Evolutionary conservation across 768 basidiomycete genomes (phyloP).

Genomic region (Flagelloscypha sp.): DNA sequence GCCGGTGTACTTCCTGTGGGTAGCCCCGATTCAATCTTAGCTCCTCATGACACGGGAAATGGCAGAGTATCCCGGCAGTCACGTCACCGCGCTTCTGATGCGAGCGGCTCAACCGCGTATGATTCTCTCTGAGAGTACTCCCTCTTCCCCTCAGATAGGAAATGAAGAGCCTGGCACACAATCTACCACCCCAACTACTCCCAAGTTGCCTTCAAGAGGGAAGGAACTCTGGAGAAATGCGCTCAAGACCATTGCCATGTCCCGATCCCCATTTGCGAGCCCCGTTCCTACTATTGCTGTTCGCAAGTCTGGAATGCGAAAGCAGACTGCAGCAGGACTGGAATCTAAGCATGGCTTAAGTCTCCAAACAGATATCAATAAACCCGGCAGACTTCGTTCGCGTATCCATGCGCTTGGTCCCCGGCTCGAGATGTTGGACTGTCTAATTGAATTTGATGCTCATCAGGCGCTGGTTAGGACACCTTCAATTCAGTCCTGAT

Average conservation of each 20-base stretch:
- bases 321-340: too few relatives aligned
- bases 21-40: slow-evolving; percentile 4
- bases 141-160: slow-evolving; percentile 1
- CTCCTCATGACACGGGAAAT: too few relatives aligned
- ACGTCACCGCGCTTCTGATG: background rate
- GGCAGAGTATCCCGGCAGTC: background rate
- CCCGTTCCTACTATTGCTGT: too few relatives aligned
- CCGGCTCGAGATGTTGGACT: slow-evolving; percentile 43
- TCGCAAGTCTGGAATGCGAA: too few relatives aligned
- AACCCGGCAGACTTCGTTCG: too few relatives aligned
- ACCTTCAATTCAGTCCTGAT: slow-evolving; percentile 71
- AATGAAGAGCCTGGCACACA: slow-evolving; percentile 9
- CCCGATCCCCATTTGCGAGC: too few relatives aligned
- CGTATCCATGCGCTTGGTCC: slow-evolving; percentile 50
- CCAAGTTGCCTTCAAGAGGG: slow-evolving; percentile 11
- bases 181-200: slow-evolving; percentile 2
- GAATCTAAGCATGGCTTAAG: too few relatives aligned
- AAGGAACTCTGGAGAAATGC: slow-evolving; percentile 39
- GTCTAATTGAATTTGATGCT: slow-evolving; percentile 53
- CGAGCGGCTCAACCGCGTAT: too few relatives aligned
- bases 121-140: slow-evolving; percentile 3
- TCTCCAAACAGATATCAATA: too few relatives aligned
- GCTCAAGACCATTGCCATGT: slow-evolving; percentile 34
- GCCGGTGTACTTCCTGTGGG: slow-evolving; percentile 18
- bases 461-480: slow-evolving; percentile 62